These are phyloP conservation scores for Phlebopus sp. DNA, from an alignment of 1,284 basidiomycete species.

Conservation along the genomic window DNA sequence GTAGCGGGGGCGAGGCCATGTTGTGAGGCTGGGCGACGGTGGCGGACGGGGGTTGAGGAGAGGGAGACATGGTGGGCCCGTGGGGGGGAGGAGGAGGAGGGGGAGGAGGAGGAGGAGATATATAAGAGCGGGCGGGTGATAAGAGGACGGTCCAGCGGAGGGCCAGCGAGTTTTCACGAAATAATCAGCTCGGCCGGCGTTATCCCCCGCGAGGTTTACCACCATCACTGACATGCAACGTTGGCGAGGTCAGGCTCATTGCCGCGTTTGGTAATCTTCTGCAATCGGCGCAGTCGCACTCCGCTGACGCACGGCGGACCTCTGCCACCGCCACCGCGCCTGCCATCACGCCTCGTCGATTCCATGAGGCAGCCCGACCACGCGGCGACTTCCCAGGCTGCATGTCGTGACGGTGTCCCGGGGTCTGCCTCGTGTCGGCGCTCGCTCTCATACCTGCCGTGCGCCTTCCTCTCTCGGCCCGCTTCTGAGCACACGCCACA, in stretches of 20 bases:
- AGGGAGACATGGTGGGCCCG: constrained; percentile 18
- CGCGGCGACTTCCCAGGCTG: constrained; percentile 1
- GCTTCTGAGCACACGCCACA: background rate
- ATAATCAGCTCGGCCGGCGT: constrained; percentile 25
- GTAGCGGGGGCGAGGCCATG: background rate
- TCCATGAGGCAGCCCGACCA: constrained; percentile 3
- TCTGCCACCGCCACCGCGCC: constrained; percentile 19
- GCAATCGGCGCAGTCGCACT: constrained; percentile 18
- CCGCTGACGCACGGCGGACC: constrained; percentile 10
- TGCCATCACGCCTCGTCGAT: constrained; percentile 20
- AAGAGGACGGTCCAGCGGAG: constrained; percentile 13
- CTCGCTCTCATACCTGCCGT: constrained; percentile 14
- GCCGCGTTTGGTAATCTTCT: constrained; percentile 10
- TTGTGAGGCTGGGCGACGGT: background rate
- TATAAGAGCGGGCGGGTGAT: constrained; percentile 1
- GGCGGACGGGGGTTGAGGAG: constrained; percentile 18
- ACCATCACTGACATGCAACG: constrained; percentile 24
- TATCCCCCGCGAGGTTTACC: constrained; percentile 25
- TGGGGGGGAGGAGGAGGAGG: constrained; percentile 5
- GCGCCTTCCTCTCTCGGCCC: constrained; percentile 16
- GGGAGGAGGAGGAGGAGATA: background rate
- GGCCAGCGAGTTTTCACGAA: constrained; percentile 14
- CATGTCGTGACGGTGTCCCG: constrained; percentile 13
- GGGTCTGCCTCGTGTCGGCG: constrained; percentile 36
- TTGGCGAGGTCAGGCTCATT: constrained; percentile 28